A percentile compares a stretch with the other conserved stretches of the same genome.
Conservation (phyloP, 129 eudicot genomes). For the Pseudognaphalium luteoalbum region DNA sequence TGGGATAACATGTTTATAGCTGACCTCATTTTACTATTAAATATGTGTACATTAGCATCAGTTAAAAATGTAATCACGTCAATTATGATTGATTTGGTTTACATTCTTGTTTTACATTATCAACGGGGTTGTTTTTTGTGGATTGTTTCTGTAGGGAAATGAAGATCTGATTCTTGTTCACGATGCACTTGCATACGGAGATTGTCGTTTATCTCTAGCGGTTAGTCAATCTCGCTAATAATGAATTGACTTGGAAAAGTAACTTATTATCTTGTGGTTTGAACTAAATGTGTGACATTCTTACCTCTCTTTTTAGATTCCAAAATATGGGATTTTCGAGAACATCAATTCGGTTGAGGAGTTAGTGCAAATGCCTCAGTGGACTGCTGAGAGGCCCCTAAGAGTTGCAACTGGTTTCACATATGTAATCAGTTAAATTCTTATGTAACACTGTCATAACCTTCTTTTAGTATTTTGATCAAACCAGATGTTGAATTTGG, state of each 20-base stretch:
- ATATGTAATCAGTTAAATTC: conserved; percentile 60
- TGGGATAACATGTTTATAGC: background rate
- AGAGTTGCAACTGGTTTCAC: conserved; percentile 97
- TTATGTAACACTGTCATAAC: conserved; percentile 32
- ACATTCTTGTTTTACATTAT: background rate
- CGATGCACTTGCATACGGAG: conserved; percentile 90
- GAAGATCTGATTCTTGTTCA: conserved; percentile 89
- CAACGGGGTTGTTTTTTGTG: background rate
- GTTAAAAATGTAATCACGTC: background rate
- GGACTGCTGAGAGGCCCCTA: conserved; percentile 92
- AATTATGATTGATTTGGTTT: background rate
- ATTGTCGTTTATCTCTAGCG: conserved; percentile 88
- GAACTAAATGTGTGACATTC: conserved; percentile 9
- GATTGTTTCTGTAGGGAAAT: conserved; percentile 55
- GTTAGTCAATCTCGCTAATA: conserved; percentile 39
- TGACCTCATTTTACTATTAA: background rate
- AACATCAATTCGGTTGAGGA: conserved; percentile 75
- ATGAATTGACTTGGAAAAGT: background rate
- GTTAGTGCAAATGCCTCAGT: conserved; percentile 84
- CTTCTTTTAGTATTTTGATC: conserved; percentile 5
- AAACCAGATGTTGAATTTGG: conserved; percentile 6
- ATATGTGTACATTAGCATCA: no score
- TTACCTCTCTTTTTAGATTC: conserved; percentile 51
- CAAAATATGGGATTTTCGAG: conserved; percentile 88
- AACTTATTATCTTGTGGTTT: background rate